phyloP scores from a whole-genome alignment of 805 yeast genomes.

The Metschnikowia arizonensis region DNA sequence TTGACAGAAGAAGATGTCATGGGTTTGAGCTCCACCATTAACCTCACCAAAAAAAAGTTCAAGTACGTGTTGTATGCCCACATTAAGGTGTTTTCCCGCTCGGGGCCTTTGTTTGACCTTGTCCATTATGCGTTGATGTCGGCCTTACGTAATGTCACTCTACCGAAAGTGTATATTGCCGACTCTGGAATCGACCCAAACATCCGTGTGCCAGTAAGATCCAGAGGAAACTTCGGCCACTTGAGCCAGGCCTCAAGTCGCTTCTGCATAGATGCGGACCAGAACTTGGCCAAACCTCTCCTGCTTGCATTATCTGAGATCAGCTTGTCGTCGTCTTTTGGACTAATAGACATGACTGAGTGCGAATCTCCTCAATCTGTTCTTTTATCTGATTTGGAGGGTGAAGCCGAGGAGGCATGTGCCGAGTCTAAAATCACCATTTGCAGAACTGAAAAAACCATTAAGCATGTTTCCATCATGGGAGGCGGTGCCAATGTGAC shows the following conservation, averaged over 20 bases:
- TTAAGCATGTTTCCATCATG: conserved; percentile 44
- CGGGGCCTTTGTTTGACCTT: conserved; percentile 78
- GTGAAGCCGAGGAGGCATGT: conserved; percentile 74
- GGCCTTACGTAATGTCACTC: conserved; percentile 54
- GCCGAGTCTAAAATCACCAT: conserved; percentile 52
- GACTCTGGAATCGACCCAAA: conserved; percentile 55
- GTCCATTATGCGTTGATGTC: conserved; percentile 65
- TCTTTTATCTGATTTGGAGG: conserved; percentile 72
- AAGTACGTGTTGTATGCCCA: conserved; percentile 61
- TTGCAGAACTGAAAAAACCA: conserved; percentile 28
- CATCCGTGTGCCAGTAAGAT: conserved; percentile 48
- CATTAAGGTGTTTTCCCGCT: conserved; percentile 70
- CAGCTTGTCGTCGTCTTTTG: conserved; percentile 54
- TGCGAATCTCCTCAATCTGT: conserved; percentile 25
- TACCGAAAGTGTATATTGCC: conserved; percentile 62
- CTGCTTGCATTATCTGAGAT: conserved; percentile 33
- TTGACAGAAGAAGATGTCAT: conserved; percentile 23
- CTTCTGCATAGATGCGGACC: conserved; percentile 51
- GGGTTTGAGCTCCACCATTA: conserved; percentile 21
- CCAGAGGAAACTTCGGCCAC: conserved; percentile 50
- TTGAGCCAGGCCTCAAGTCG: conserved; percentile 32
- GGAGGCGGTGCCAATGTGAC: conserved; percentile 50
- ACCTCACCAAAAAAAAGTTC: conserved; percentile 22
- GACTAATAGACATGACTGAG: conserved; percentile 42
- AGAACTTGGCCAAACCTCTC: conserved; percentile 31